A percentile compares a stretch with the other conserved stretches of the same genome.
Conservation (phyloP, 2,329 filamentous ascomycete genomes). For the Mycosphaerella sp. region DNA sequence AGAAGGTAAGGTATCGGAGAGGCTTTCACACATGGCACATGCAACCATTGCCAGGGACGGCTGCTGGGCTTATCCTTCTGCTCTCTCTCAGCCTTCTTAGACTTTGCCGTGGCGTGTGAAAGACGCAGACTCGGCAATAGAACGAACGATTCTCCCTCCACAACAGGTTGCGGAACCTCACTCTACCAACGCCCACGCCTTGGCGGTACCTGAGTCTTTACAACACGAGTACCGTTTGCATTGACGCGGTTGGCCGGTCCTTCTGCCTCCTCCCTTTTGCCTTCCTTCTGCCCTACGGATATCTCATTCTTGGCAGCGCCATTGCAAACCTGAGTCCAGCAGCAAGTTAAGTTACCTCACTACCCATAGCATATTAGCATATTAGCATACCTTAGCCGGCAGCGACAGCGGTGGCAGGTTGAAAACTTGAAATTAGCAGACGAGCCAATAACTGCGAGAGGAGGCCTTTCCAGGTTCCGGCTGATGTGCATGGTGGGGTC, state of each 20-base stretch:
- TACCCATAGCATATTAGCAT: too few relatives aligned
- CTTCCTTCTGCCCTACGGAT: neutral
- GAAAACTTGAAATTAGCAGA: neutral
- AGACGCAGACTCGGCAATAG: neutral
- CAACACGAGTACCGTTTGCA: too few relatives aligned
- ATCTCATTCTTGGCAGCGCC: neutral
- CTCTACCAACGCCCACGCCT: too few relatives aligned
- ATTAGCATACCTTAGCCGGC: neutral
- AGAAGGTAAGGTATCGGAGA: neutral
- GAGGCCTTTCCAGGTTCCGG: neutral
- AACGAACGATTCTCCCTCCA: neutral
- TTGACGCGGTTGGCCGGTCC: too few relatives aligned
- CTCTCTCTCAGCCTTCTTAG: neutral
- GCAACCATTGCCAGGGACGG: neutral
- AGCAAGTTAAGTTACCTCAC: neutral
- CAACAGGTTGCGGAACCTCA: neutral
- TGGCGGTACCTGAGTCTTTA: too few relatives aligned
- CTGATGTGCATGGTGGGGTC: neutral
- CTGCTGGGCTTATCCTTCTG: neutral
- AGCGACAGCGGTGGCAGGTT: neutral
- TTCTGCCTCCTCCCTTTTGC: too few relatives aligned
- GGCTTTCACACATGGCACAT: neutral
- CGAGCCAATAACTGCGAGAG: neutral
- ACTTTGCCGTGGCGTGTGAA: neutral
- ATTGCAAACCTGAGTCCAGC: neutral